A percentile compares a stretch with the other conserved stretches of the same genome.
phyloP scores from a whole-genome alignment of 83 land plant species.

The Picea abies region DNA sequence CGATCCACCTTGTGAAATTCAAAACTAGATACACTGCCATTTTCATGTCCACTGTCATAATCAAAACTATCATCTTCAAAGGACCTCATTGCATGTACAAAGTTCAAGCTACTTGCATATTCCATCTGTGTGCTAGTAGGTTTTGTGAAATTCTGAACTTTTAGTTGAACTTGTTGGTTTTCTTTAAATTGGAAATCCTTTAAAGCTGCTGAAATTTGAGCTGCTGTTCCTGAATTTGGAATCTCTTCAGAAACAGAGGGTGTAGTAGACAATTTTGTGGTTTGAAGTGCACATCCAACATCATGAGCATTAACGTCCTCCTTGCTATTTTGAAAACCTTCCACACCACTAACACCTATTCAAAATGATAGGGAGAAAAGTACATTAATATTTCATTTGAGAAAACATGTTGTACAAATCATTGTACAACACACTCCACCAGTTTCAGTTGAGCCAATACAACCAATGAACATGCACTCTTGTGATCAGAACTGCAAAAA shows the following conservation, averaged over 20 bases:
- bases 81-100: conserved; percentile 42
- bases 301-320: background rate
- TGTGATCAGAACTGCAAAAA: background rate
- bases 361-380: background rate
- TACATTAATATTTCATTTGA: background rate
- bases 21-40: conserved; percentile 54
- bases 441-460: background rate
- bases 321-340: background rate
- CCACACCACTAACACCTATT: background rate
- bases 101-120: conserved; percentile 20
- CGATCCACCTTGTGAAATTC: conserved; percentile 73
- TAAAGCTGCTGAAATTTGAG: background rate
- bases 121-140: conserved; percentile 17
- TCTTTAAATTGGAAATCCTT: conserved; percentile 15
- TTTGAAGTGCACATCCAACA: background rate
- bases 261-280: background rate
- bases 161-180: conserved; percentile 7
- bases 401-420: background rate
- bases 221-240: conserved; percentile 9
- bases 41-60: conserved; percentile 58
- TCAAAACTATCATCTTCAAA: conserved; percentile 54
- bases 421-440: background rate
- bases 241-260: conserved; percentile 7
- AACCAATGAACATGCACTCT: background rate
- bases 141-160: conserved; percentile 27